phyloP scores from a whole-genome alignment of 2,329 filamentous ascomycete species.

The Exophiala bonariae region DNA sequence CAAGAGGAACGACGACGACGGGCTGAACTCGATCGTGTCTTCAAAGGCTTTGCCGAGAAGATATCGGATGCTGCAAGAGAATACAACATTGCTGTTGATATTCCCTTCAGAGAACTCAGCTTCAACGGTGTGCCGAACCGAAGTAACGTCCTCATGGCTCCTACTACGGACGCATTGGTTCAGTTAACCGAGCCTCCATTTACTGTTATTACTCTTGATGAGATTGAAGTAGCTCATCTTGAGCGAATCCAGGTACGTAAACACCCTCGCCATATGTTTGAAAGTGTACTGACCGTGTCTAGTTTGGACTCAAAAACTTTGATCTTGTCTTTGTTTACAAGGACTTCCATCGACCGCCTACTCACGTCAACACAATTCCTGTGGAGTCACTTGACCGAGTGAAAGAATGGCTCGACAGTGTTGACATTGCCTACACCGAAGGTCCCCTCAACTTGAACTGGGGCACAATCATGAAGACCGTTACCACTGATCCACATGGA shows the following conservation, averaged over 20 bases:
- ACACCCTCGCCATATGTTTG: background rate
- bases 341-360: slow-evolving; percentile 86
- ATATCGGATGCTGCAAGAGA: slow-evolving; percentile 93
- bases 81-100: slow-evolving; percentile 88
- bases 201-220: slow-evolving; percentile 89
- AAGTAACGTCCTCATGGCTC: slow-evolving; percentile 92
- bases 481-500: slow-evolving; percentile 85
- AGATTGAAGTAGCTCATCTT: slow-evolving; percentile 93
- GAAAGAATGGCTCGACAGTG: slow-evolving; percentile 95
- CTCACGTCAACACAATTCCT: slow-evolving; percentile 97
- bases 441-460: slow-evolving; percentile 97
- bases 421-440: slow-evolving; percentile 91
- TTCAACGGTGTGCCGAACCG: slow-evolving; percentile 97
- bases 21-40: slow-evolving; percentile 90
- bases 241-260: slow-evolving; percentile 72
- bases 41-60: slow-evolving; percentile 96
- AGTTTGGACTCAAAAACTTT: slow-evolving; percentile 98
- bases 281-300: slow-evolving; percentile 29
- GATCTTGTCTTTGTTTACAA: slow-evolving; percentile 98
- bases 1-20: slow-evolving; percentile 92
- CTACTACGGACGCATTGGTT: slow-evolving; percentile 93
- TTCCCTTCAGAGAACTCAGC: slow-evolving; percentile 92
- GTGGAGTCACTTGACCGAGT: slow-evolving; percentile 92
- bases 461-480: slow-evolving; percentile 99
- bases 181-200: slow-evolving; percentile 97